A percentile compares a stretch with the other conserved stretches of the same genome.
phyloP scores from a whole-genome alignment of 225 moss, liverwort and hornwort species.

The Pseudisothecium myosuroides region DNA sequence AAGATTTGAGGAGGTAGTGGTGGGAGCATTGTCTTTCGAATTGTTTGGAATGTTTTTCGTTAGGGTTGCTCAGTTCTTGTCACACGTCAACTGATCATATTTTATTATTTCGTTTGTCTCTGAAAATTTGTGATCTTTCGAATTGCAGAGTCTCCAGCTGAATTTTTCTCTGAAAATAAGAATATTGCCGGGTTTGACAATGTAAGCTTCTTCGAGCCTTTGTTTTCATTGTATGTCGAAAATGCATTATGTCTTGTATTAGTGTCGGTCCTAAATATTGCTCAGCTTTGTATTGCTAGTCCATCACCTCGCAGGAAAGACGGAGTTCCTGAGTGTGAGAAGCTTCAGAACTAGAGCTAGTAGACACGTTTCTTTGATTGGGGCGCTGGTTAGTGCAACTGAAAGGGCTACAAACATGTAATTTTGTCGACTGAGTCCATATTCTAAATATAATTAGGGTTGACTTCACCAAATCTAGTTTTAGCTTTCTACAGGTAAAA shows the following conservation, averaged over 20 bases:
- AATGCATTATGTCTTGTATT: neutral
- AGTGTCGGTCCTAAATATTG: neutral
- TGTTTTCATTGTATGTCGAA: neutral
- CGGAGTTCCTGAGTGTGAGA: neutral
- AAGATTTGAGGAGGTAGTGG: neutral
- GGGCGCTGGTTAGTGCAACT: neutral
- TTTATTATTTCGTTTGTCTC: neutral
- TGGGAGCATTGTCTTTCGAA: neutral
- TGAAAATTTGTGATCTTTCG: neutral
- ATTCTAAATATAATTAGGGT: neutral
- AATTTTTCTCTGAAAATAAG: slow-evolving; percentile 94
- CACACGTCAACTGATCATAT: neutral
- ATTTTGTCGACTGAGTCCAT: neutral
- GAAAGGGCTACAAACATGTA: neutral
- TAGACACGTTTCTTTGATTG: neutral
- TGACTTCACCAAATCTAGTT: neutral
- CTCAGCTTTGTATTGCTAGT: neutral
- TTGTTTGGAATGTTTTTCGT: neutral
- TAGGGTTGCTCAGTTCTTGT: neutral
- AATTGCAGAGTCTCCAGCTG: slow-evolving; percentile 89
- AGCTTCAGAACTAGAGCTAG: neutral
- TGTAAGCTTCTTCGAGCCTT: slow-evolving; percentile 21
- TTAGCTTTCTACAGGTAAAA: neutral
- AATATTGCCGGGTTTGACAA: slow-evolving; percentile 97
- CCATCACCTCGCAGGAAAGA: neutral